Evolutionary conservation across 495 filamentous ascomycete species (phyloP).

Genomic region (Neurospora sp.): DNA sequence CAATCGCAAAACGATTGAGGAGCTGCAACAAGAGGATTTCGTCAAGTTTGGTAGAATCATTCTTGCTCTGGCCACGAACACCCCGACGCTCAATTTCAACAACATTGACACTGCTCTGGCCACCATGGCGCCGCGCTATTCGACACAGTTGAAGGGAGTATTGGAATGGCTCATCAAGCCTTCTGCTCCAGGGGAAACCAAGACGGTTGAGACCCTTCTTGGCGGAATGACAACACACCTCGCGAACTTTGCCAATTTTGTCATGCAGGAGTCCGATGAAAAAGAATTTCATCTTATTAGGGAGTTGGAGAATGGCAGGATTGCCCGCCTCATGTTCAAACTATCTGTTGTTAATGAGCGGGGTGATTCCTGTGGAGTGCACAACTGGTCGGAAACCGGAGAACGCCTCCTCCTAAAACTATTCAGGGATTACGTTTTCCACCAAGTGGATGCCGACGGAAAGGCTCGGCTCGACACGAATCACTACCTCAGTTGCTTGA

Average conservation of each 20-base stretch:
- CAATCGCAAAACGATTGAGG: constrained; percentile 42
- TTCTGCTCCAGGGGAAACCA: constrained; percentile 39
- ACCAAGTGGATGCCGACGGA: constrained; percentile 77
- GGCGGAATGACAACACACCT: constrained; percentile 64
- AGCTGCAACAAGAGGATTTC: constrained; percentile 85
- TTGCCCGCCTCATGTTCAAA: constrained; percentile 75
- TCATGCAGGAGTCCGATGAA: constrained; percentile 66
- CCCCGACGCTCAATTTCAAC: constrained; percentile 40
- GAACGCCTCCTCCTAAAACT: constrained; percentile 86
- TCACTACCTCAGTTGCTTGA: constrained; percentile 73
- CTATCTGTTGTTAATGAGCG: constrained; percentile 79
- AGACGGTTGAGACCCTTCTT: constrained; percentile 69
- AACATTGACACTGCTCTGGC: constrained; percentile 55
- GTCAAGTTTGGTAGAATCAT: constrained; percentile 75
- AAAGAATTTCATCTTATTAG: constrained; percentile 45
- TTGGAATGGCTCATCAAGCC: constrained; percentile 64
- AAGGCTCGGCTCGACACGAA: constrained; percentile 73
- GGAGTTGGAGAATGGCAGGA: constrained; percentile 85
- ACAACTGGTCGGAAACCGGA: constrained; percentile 77
- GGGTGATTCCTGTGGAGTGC: constrained; percentile 66
- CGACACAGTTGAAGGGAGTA: constrained; percentile 59
- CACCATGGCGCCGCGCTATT: constrained; percentile 61
- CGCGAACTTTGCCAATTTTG: constrained; percentile 58
- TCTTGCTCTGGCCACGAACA: constrained; percentile 62
- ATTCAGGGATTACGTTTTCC: constrained; percentile 95